A percentile compares a stretch with the other conserved stretches of the same genome.
These are phyloP conservation scores for Fonsecaea pugnacius DNA, from an alignment of 2,329 filamentous ascomycete genomes.

Conservation along the genomic window DNA sequence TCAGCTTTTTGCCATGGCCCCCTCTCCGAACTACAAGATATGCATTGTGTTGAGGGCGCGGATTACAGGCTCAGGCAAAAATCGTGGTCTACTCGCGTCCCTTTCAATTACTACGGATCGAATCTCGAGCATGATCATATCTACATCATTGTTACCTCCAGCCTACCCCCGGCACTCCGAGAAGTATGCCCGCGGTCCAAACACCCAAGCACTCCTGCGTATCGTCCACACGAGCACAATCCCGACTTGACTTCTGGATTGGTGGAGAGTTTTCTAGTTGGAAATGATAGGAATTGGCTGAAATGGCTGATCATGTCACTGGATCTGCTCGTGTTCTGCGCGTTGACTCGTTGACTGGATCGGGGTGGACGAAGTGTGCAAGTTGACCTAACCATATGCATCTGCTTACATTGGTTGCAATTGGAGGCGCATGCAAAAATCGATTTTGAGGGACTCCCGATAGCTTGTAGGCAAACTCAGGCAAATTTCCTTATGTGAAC, in stretches of 20 bases:
- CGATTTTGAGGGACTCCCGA: too few species aligned
- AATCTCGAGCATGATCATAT: background rate
- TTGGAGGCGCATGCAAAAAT: too few species aligned
- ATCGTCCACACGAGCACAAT: background rate
- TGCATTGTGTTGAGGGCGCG: background rate
- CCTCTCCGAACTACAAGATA: background rate
- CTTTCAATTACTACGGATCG: background rate
- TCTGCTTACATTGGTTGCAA: background rate
- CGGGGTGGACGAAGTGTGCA: background rate
- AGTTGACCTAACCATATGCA: background rate
- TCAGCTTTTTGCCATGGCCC: background rate
- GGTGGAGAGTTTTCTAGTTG: background rate
- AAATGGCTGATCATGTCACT: background rate
- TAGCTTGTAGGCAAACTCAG: too few species aligned
- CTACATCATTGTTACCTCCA: background rate
- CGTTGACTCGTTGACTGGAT: background rate
- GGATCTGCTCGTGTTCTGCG: background rate
- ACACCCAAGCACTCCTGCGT: background rate
- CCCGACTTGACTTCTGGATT: background rate
- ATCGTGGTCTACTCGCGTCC: background rate
- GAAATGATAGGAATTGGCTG: background rate
- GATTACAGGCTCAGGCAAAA: background rate
- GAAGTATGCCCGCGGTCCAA: background rate
- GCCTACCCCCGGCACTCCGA: background rate
- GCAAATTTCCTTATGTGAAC: too few species aligned